A percentile compares a stretch with the other conserved stretches of the same genome.
phyloP scores from a whole-genome alignment of 2,329 filamentous ascomycete genomes.

The Aspergillus felis region DNA sequence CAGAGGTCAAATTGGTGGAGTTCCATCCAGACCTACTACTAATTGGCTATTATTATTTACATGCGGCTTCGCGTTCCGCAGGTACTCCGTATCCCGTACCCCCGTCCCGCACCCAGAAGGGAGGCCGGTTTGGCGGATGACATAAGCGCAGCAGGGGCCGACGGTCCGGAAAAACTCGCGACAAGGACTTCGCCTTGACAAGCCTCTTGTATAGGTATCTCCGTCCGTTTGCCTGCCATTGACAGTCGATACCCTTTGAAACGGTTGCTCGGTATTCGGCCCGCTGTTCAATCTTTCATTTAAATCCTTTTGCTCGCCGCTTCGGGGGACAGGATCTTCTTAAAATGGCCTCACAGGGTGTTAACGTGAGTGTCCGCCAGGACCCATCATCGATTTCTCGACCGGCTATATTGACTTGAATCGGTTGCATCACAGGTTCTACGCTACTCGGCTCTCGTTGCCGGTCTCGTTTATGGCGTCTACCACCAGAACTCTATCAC shows the following conservation, averaged over 20 bases:
- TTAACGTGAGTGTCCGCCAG: slow-evolving; percentile 53
- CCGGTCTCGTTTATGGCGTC: slow-evolving; percentile 93
- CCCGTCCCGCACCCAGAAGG: slow-evolving; percentile 12
- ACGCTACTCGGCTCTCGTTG: slow-evolving; percentile 89
- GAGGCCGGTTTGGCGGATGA: slow-evolving; percentile 26
- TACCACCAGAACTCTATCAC: slow-evolving; percentile 84
- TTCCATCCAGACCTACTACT: slow-evolving; percentile 1
- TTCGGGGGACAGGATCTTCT: slow-evolving; percentile 41
- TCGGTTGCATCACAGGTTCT: slow-evolving; percentile 64
- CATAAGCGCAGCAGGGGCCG: slow-evolving; percentile 33
- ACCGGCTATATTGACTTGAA: slow-evolving; percentile 13
- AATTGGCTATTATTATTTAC: slow-evolving; percentile 23
- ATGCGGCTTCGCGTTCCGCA: slow-evolving; percentile 1
- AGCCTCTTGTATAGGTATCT: slow-evolving; percentile 17
- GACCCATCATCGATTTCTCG: slow-evolving; percentile 9
- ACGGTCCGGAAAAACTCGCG: slow-evolving; percentile 42
- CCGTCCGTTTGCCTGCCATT: slow-evolving; percentile 34
- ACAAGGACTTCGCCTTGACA: slow-evolving; percentile 36
- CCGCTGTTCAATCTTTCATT: slow-evolving; percentile 23
- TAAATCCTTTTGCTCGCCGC: slow-evolving; percentile 37
- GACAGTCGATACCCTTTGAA: slow-evolving; percentile 33
- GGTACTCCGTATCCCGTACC: background rate
- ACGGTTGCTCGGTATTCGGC: slow-evolving; percentile 28
- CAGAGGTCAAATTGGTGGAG: slow-evolving; percentile 11
- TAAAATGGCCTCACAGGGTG: slow-evolving; percentile 64